Evolutionary conservation across 2,329 filamentous ascomycete genomes (phyloP), one percentile per base, ranked within the genome.

Genomic region (Neurospora sp.): DNA sequence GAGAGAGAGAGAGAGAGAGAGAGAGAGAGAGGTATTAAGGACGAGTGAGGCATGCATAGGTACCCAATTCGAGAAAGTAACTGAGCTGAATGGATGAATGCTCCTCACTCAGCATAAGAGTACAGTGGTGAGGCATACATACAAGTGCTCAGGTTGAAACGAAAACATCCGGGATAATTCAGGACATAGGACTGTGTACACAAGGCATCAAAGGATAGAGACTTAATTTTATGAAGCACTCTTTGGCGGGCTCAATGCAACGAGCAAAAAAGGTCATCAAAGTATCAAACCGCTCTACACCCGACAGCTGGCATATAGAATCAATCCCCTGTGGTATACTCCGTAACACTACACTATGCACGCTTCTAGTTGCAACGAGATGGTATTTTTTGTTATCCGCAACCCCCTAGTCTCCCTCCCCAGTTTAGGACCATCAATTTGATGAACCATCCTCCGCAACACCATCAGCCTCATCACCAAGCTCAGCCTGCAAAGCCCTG

Each of bases 401-500:
- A 6, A 1, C 6, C 39, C 39, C 39, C 8, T 8, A 8, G 23
- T 23, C 23, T 23, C 39, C 1, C 15, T 40, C 15, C 15, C 39
- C 6, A 3, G 4, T 1, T n/a, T 41, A 8, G 6, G 40, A 43
- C 40, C 40, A 10, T 10, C 17, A 69, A 8, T 36, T 66, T 57
- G 28, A 74, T 39, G 72, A 73, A 8, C 73, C 74, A 28, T 71
- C 69, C 66, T 76, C 74, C 70, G 68, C 73, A 39, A 76, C 74
- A 17, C 82, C 83, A 67, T 83, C 86, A 12, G 83, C 84, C 69
- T 86, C 86, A 38, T 87, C 85, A 2, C 83, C 85, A 0, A 85
- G 78, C 75, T 84, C 79, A 75, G 83, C 80, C 73, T 84, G 79
- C 66, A 86, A 43, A 76, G 82, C 77, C 72, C 78, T 74, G 39